A percentile compares a stretch with the other conserved stretches of the same genome.
Conservation (phyloP, 495 filamentous ascomycete genomes). For the Aspergillus carlsbadensis region DNA sequence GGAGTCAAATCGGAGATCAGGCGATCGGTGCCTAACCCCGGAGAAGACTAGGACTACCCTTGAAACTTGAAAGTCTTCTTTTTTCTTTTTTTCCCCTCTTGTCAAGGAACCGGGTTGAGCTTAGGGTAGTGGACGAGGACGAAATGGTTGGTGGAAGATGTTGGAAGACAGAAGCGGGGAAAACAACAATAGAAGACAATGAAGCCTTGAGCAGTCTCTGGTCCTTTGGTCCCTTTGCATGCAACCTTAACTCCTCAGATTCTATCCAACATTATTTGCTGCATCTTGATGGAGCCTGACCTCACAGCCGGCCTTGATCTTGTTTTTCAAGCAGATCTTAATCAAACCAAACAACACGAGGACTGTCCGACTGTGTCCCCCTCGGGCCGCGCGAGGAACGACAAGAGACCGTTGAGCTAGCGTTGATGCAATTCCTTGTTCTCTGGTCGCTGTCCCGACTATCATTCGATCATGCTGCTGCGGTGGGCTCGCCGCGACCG, state of each 20-base stretch:
- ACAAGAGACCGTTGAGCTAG: not conserved
- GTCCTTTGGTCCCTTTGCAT: no score
- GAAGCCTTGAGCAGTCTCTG: no score
- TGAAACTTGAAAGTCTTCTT: not conserved
- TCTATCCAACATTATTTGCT: not conserved
- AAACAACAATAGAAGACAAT: not conserved
- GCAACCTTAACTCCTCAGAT: not conserved
- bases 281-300: not conserved
- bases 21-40: not conserved
- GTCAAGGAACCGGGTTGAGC: not conserved
- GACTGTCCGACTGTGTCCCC: not conserved
- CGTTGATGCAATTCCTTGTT: not conserved
- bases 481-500: constrained; percentile 16
- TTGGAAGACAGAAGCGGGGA: not conserved
- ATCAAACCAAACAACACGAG: not conserved
- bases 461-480: not conserved
- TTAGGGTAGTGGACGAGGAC: not conserved
- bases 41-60: not conserved
- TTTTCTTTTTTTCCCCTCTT: not conserved
- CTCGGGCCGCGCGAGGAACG: not conserved
- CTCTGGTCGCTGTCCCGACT: no score
- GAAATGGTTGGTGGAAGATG: constrained; percentile 1
- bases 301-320: not conserved
- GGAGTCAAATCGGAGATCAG: not conserved
- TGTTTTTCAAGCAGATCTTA: constrained; percentile 1